Evolutionary conservation across 352 stramenopile species (phyloP), one percentile per base, ranked within the genome.

Genomic region (Globisporangium echinulatum): DNA sequence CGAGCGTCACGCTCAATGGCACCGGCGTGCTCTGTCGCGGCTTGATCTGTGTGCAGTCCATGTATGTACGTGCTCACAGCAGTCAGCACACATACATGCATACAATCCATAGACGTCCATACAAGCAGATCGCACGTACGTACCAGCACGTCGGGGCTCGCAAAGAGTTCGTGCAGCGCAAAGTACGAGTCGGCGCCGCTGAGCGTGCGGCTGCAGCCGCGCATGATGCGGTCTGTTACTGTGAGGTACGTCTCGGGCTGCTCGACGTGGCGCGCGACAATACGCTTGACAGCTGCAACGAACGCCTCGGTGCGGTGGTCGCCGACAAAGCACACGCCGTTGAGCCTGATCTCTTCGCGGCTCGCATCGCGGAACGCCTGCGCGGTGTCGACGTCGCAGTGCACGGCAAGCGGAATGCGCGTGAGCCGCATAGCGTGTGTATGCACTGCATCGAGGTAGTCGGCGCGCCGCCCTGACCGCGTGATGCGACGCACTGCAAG

Each of bases 141-240:
- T 56, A 87, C 79, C 57, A 92, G 68, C 33, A 88, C 63, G 13
- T 86, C 69, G 9, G 79, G 67, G 39, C 56, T 54, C 3, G 76
- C 68, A 60, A 92, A 85, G 37, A 90, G 75, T 58, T 92, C 77
- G 54, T 87, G 63, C 15, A 88, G 68, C 9, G 82, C 79, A 68
- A 89, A 92, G 63, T 87, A 88, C 58, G 79, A 88, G 67, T 90
- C 82, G 9, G 77, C 76, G 44, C 79, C 82, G 58, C 78, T 91
- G 49, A 90, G 78, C 25, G 79, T 92, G 44, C 82, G 82, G 54
- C 76, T 89, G 66, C 82, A 90, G 7, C 74, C 69, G 13, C 82
- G 72, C 76, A 89, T 84, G 63, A 92, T 66, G 17, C 79, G 75
- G 63, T 90, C 79, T 4, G 76, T 75, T 42, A 86, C 64, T 6